Base-by-base conservation (phyloP, 257 asterid genomes). In the Coffea canephora region DNA sequence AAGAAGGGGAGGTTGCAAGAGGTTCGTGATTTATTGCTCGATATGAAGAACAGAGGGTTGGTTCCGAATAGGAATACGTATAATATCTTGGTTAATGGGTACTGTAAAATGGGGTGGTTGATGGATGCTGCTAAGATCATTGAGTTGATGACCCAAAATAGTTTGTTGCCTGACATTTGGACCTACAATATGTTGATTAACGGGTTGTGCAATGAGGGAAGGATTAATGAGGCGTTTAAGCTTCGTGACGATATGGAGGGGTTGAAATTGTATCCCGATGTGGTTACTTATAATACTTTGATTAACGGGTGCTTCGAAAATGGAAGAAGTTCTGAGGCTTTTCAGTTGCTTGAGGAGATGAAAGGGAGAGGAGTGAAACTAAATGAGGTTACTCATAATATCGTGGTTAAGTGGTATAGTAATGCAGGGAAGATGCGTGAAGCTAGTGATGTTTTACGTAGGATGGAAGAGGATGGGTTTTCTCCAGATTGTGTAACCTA, bases 1-100 rank as follows among this genome's bases (percentile, higher is more conserved):
- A 93, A 93, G 90, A 94, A 89, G 86, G 95, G 97, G n/a, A 87
- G 87, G 81, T 77, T 94, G 86, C 82, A 85, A 41, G 94, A 94
- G 9, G 89, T 91, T 15, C 87, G 95, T 8, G 92, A 87, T 81
- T 74, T 94, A 83, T 80, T 94, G 88, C 71, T 85, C 68, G 92
- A 91, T 75, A 91, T 94, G 97, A 91, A 89, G 91, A 75, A 75
- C 75, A 90, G 85, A 57, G 96, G 97, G 46, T 84, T 93, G 62
- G 76, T 77, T n/a, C 96, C 94, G 0, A 74, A 93, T 82, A 84
- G 84, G 84, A 85, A 80, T 67, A 93, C 98, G 0, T 94, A 87
- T 73, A 91, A 93, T 86, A 90, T 88, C 65, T 87, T 94, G 89
- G 94, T 91, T 7, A 80, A 87, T 77, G 98, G 98, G 62, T 92